A percentile compares a stretch with the other conserved stretches of the same genome.
Evolutionary conservation across 768 basidiomycete species (phyloP).

Genomic region (Phanerochaete carnosa): DNA sequence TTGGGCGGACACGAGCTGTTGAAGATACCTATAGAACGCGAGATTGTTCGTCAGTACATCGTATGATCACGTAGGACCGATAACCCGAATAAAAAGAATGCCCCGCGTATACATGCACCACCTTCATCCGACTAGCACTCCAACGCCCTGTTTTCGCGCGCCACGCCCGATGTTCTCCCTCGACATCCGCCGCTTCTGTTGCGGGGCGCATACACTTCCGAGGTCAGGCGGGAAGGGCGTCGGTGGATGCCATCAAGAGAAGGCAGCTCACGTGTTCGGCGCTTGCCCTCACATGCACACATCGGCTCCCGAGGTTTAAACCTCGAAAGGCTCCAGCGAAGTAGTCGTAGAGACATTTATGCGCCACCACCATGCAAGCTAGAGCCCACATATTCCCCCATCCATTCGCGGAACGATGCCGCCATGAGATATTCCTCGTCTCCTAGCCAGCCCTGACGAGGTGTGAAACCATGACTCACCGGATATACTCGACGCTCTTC

Average conservation of each 20-base stretch:
- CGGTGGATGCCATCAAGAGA: not conserved
- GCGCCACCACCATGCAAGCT: not conserved
- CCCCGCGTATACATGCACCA: not conserved
- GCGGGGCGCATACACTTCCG: not conserved
- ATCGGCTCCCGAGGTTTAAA: not conserved
- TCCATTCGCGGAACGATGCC: not conserved
- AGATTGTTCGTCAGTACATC: slow-evolving; percentile 5
- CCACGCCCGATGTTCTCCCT: not conserved
- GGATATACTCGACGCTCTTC: slow-evolving; percentile 56
- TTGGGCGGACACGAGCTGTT: slow-evolving; percentile 81
- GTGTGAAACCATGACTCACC: slow-evolving; percentile 17
- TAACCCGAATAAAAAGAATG: not conserved
- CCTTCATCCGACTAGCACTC: not conserved
- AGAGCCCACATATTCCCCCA: no score
- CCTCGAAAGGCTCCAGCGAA: not conserved
- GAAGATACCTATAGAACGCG: slow-evolving; percentile 53
- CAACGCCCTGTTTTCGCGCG: not conserved
- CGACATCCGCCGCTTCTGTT: not conserved
- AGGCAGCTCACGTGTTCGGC: slow-evolving; percentile 4
- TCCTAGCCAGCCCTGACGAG: not conserved
- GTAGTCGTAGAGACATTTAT: not conserved
- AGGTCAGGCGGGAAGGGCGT: not conserved
- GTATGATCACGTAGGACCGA: not conserved
- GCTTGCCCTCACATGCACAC: slow-evolving; percentile 4
- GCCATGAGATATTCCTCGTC: not conserved